These are phyloP conservation scores for Alloteropsis semialata DNA, from an alignment of 176 grass and related monocot species.

Conservation along the genomic window DNA sequence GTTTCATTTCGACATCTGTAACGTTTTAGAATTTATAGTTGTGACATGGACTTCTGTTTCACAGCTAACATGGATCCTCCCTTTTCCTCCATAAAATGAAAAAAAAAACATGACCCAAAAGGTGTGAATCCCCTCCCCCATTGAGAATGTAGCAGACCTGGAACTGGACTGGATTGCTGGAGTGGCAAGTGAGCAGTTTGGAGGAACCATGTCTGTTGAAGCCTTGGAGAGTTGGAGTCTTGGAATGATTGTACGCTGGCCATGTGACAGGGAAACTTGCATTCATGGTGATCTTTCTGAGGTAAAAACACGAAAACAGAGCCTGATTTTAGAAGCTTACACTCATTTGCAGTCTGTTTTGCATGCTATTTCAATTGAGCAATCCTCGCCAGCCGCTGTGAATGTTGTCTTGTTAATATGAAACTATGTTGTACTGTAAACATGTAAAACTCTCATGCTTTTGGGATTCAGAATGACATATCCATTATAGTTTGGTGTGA, in stretches of 20 bases:
- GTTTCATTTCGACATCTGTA: conserved; percentile 37
- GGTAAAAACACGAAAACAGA: conserved; percentile 35
- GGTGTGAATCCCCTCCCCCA: not conserved
- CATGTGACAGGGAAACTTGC: conserved; percentile 44
- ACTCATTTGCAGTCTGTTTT: conserved; percentile 5
- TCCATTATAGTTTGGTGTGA: not conserved
- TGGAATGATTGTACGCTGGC: conserved; percentile 58
- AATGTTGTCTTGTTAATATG: not conserved
- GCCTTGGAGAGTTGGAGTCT: conserved; percentile 18
- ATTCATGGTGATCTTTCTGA: conserved; percentile 47
- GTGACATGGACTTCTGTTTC: not conserved
- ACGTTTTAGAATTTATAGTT: not conserved
- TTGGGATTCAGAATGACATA: not conserved
- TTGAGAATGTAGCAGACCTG: conserved; percentile 26
- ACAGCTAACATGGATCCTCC: not conserved
- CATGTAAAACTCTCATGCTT: not conserved
- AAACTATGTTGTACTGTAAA: too few species aligned
- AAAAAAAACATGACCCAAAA: not conserved
- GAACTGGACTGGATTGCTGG: not conserved
- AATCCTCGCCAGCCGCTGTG: not conserved
- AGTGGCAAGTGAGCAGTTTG: not conserved
- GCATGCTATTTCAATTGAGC: not conserved
- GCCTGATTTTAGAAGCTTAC: conserved; percentile 30
- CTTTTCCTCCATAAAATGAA: not conserved
- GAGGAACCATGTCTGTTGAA: not conserved